These are phyloP conservation scores for Exserohilum turcica DNA, from an alignment of 2,329 filamentous ascomycete genomes.

Conservation along the genomic window DNA sequence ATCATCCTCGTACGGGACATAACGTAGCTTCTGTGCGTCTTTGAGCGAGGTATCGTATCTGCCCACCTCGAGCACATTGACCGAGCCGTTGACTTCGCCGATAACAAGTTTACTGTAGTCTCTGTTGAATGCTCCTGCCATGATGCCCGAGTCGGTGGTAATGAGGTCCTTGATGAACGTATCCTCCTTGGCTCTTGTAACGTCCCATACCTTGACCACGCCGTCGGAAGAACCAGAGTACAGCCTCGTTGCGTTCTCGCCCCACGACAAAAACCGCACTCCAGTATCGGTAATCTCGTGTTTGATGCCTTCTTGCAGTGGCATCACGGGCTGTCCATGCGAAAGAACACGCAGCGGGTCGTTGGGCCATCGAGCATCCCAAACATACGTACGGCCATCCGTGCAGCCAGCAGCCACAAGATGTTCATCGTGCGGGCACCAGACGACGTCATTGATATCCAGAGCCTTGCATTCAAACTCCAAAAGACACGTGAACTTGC, in stretches of 20 bases:
- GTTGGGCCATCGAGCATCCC: slow-evolving; percentile 59
- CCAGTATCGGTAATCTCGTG: slow-evolving; percentile 63
- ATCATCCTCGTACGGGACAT: slow-evolving; percentile 29
- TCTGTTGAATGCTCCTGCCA: slow-evolving; percentile 62
- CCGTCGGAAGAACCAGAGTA: slow-evolving; percentile 68
- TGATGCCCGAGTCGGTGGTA: slow-evolving; percentile 58
- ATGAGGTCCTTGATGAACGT: slow-evolving; percentile 58
- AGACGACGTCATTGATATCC: slow-evolving; percentile 66
- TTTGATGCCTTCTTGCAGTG: slow-evolving; percentile 50
- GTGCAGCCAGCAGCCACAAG: slow-evolving; percentile 65
- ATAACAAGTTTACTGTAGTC: slow-evolving; percentile 62
- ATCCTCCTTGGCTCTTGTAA: slow-evolving; percentile 58
- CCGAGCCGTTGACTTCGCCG: slow-evolving; percentile 61
- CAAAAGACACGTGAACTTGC: slow-evolving; percentile 39
- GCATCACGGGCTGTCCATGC: slow-evolving; percentile 59
- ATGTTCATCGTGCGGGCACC: slow-evolving; percentile 56
- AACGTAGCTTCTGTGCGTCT: slow-evolving; percentile 37
- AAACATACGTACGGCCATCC: slow-evolving; percentile 64
- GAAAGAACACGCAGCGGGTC: slow-evolving; percentile 55
- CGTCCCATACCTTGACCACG: slow-evolving; percentile 64
- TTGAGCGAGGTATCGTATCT: slow-evolving; percentile 38
- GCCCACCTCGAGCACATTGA: slow-evolving; percentile 58
- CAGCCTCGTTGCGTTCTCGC: slow-evolving; percentile 56
- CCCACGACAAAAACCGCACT: slow-evolving; percentile 64
- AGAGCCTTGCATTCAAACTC: slow-evolving; percentile 62